Percentiles rank a stretch among this genome's conserved stretches.
Conservation (phyloP, 371 early-diverging fungal species). For the Zancudomyces culisetae region DNA sequence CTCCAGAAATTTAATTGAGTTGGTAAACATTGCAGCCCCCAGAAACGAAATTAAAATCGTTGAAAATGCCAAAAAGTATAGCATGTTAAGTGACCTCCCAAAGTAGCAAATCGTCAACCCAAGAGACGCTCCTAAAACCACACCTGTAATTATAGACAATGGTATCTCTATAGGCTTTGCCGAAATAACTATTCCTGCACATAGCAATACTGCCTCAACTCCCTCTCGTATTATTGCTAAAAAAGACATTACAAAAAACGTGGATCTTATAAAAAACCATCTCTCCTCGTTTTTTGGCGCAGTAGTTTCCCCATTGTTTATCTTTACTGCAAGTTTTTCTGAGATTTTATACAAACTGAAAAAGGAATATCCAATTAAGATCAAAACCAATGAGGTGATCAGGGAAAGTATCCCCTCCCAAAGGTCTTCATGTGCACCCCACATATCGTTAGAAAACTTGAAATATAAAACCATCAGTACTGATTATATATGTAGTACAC, state of each 20-base stretch:
- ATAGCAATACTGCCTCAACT: slow-evolving; percentile 49
- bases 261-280: slow-evolving; percentile 27
- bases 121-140: slow-evolving; percentile 37
- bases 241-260: slow-evolving; percentile 51
- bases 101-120: slow-evolving; percentile 50
- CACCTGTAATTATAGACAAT: slow-evolving; percentile 45
- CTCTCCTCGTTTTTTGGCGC: slow-evolving; percentile 6
- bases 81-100: slow-evolving; percentile 38
- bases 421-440: slow-evolving; percentile 45
- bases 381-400: slow-evolving; percentile 39
- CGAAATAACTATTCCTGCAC: slow-evolving; percentile 55
- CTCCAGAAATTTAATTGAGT: slow-evolving; percentile 36
- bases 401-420: slow-evolving; percentile 63
- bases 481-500: neutral
- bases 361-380: slow-evolving; percentile 52
- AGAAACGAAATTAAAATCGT: slow-evolving; percentile 51
- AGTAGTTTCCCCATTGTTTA: slow-evolving; percentile 31
- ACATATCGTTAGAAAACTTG: slow-evolving; percentile 35
- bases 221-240: slow-evolving; percentile 65
- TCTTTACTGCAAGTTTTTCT: slow-evolving; percentile 42
- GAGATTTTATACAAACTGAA: slow-evolving; percentile 42
- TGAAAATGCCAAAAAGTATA: slow-evolving; percentile 53
- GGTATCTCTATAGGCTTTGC: slow-evolving; percentile 50
- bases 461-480: slow-evolving; percentile 46
- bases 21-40: slow-evolving; percentile 53